These are phyloP conservation scores for Aspergillus fischeri DNA, from an alignment of 2,329 filamentous ascomycete species.

Conservation along the genomic window DNA sequence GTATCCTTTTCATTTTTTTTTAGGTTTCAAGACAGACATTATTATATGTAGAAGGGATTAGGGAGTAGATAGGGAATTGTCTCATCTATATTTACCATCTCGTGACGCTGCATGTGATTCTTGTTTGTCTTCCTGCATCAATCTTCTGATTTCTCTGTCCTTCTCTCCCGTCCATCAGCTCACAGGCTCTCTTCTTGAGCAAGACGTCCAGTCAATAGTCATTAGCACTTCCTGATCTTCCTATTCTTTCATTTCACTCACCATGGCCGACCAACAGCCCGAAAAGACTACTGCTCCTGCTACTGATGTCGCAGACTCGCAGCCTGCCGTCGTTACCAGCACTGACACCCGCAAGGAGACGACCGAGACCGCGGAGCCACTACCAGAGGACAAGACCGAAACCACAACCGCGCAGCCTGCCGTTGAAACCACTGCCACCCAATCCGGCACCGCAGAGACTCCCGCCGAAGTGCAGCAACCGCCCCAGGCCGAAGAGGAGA, in stretches of 20 bases:
- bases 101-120: constrained; percentile 1
- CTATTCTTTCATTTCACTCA: constrained; percentile 1
- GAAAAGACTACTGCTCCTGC: constrained; percentile 14
- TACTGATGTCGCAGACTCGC: constrained; percentile 5
- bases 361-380: constrained; percentile 1
- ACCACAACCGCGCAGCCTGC: neutral
- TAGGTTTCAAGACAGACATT: neutral
- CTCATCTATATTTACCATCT: neutral
- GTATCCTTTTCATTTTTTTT: neutral
- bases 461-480: neutral
- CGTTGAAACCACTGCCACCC: constrained; percentile 5
- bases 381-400: constrained; percentile 11
- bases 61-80: neutral
- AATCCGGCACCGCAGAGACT: neutral
- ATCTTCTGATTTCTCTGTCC: neutral
- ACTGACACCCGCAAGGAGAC: constrained; percentile 1
- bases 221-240: neutral
- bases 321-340: constrained; percentile 4
- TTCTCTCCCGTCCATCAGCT: neutral
- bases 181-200: neutral
- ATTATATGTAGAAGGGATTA: neutral
- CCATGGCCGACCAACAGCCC: constrained; percentile 20
- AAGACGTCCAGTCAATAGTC: neutral
- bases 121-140: neutral
- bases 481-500: neutral